These are phyloP conservation scores for Xylariomycetidae sp. DNA, from an alignment of 2,329 filamentous ascomycete species.

Conservation along the genomic window DNA sequence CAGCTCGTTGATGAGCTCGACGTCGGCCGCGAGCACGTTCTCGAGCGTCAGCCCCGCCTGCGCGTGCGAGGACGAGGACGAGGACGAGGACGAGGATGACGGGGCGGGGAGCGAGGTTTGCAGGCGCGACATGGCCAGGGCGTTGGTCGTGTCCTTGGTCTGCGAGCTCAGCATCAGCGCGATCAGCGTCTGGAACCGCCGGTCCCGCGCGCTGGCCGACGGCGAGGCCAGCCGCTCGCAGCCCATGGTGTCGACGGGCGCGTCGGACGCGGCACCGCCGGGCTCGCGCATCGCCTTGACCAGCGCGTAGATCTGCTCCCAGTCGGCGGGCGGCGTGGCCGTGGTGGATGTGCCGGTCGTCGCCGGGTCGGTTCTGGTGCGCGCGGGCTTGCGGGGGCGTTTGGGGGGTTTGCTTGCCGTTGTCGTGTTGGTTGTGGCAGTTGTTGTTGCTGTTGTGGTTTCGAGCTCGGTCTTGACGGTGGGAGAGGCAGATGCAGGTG, in stretches of 20 bases:
- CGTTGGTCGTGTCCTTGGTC: slow-evolving; percentile 89
- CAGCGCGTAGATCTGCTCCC: slow-evolving; percentile 75
- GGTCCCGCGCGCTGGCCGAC: slow-evolving; percentile 46
- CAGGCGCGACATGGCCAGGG: slow-evolving; percentile 73
- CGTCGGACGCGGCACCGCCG: slow-evolving; percentile 57
- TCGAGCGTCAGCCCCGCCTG: slow-evolving; percentile 61
- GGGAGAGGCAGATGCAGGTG: not conserved
- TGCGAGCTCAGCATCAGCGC: slow-evolving; percentile 88
- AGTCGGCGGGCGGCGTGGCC: slow-evolving; percentile 23
- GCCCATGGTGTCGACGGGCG: slow-evolving; percentile 96
- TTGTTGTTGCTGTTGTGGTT: slow-evolving; percentile 3
- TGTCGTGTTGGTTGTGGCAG: slow-evolving; percentile 2
- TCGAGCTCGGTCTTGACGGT: slow-evolving; percentile 1
- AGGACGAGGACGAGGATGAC: slow-evolving; percentile 40
- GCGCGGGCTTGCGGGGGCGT: slow-evolving; percentile 23
- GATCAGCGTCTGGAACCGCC: slow-evolving; percentile 80
- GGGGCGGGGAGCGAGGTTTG: slow-evolving; percentile 65
- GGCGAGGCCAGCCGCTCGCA: slow-evolving; percentile 70
- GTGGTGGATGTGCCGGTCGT: slow-evolving; percentile 13
- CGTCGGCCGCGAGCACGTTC: slow-evolving; percentile 69
- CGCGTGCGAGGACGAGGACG: slow-evolving; percentile 33
- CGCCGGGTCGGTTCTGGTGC: slow-evolving; percentile 16
- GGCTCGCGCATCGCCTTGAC: slow-evolving; percentile 71
- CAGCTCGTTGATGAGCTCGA: slow-evolving; percentile 61
- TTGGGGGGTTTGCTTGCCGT: slow-evolving; percentile 6